These are phyloP conservation scores for Talaromyces sp. DNA, from an alignment of 2,329 filamentous ascomycete genomes.

Conservation along the genomic window DNA sequence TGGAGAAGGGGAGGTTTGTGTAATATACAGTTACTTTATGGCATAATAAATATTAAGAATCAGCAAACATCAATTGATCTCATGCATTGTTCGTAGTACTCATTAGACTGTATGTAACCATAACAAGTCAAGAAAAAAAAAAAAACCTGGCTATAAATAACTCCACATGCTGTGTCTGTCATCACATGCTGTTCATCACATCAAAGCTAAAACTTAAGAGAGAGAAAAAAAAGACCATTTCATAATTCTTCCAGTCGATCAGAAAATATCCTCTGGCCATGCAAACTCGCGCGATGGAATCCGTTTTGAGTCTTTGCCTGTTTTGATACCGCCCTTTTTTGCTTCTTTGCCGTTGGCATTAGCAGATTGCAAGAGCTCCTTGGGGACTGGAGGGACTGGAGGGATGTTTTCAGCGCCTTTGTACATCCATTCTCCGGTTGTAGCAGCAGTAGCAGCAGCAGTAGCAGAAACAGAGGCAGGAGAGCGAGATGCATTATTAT, in stretches of 20 bases:
- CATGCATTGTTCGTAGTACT: neutral
- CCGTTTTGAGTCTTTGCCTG: neutral
- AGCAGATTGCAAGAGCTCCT: slow-evolving; percentile 17
- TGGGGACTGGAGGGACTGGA: slow-evolving; percentile 37
- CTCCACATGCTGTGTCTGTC: neutral
- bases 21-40: neutral
- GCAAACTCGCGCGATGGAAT: slow-evolving; percentile 27
- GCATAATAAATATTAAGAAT: neutral
- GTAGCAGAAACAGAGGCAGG: neutral
- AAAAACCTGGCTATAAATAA: neutral
- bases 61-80: neutral
- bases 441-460: neutral
- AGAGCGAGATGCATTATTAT: neutral
- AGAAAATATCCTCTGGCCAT: slow-evolving; percentile 44
- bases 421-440: neutral
- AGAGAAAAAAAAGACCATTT: neutral
- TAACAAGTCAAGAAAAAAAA: neutral
- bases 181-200: neutral
- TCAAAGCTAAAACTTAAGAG: neutral
- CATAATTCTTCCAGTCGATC: slow-evolving; percentile 5
- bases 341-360: slow-evolving; percentile 20
- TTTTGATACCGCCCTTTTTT: slow-evolving; percentile 7
- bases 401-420: slow-evolving; percentile 28
- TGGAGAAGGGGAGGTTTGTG: neutral
- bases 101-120: neutral